Evolutionary conservation across 2,329 filamentous ascomycete species (phyloP).

Genomic region (Exophiala sideris): DNA sequence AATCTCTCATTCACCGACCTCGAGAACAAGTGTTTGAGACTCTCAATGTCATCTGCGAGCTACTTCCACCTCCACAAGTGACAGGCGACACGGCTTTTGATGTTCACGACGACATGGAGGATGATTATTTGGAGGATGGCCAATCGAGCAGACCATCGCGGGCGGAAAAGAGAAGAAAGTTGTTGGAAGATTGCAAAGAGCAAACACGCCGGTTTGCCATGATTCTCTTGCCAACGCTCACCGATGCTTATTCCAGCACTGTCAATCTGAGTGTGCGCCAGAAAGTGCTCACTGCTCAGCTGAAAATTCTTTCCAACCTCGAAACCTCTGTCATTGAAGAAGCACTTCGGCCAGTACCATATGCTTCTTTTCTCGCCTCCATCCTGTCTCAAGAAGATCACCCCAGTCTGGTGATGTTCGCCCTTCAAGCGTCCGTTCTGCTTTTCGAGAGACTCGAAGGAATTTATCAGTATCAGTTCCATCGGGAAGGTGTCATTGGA

Average conservation of each 20-base stretch:
- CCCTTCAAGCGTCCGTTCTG: slow-evolving; percentile 84
- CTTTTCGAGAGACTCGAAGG: slow-evolving; percentile 77
- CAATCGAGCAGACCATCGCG: slow-evolving; percentile 29
- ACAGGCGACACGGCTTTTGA: slow-evolving; percentile 49
- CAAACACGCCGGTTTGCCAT: slow-evolving; percentile 89
- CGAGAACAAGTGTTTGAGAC: slow-evolving; percentile 97
- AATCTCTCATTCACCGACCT: slow-evolving; percentile 91
- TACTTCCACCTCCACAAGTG: slow-evolving; percentile 72
- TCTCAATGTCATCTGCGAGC: slow-evolving; percentile 92
- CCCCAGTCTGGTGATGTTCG: slow-evolving; percentile 77
- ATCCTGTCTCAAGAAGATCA: slow-evolving; percentile 96
- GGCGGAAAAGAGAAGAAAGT: slow-evolving; percentile 73
- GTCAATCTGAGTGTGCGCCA: slow-evolving; percentile 93
- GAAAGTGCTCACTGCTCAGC: slow-evolving; percentile 89
- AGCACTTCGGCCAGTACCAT: slow-evolving; percentile 80
- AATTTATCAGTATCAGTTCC: slow-evolving; percentile 94
- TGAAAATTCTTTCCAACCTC: slow-evolving; percentile 97
- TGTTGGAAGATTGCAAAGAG: slow-evolving; percentile 76
- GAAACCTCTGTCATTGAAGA: slow-evolving; percentile 80
- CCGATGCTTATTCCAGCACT: slow-evolving; percentile 95
- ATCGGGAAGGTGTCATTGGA: slow-evolving; percentile 90
- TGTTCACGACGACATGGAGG: slow-evolving; percentile 44
- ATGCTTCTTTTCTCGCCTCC: slow-evolving; percentile 90
- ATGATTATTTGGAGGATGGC: slow-evolving; percentile 44
- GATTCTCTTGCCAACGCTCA: slow-evolving; percentile 89